phyloP scores from a whole-genome alignment of 768 basidiomycete genomes.

The Rhizopogon salebrosus region DNA sequence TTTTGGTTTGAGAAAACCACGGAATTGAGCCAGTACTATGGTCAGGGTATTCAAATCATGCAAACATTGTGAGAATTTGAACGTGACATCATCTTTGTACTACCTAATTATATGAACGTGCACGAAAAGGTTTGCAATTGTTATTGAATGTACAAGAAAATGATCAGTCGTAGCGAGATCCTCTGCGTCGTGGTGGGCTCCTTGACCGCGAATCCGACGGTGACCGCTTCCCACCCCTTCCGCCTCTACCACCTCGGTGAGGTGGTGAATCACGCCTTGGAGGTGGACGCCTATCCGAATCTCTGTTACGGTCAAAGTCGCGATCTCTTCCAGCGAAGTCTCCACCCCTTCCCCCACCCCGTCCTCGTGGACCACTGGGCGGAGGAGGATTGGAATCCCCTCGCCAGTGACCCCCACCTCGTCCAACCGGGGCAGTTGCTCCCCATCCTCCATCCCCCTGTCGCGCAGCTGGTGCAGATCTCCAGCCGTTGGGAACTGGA shows the following conservation, averaged over 20 bases:
- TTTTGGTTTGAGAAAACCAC: background rate
- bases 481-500: slow-evolving; percentile 32
- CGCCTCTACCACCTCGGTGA: slow-evolving; percentile 40
- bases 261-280: slow-evolving; percentile 43
- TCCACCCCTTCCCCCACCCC: slow-evolving; percentile 30
- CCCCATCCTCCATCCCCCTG: slow-evolving; percentile 39
- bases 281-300: slow-evolving; percentile 48
- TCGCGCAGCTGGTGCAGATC: slow-evolving; percentile 29
- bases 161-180: slow-evolving; percentile 27
- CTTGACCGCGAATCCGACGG: slow-evolving; percentile 34
- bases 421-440: slow-evolving; percentile 31
- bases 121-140: background rate
- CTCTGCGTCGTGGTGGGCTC: slow-evolving; percentile 36
- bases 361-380: slow-evolving; percentile 36
- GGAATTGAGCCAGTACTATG: too few species aligned
- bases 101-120: background rate
- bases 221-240: slow-evolving; percentile 36
- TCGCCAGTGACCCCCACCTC: slow-evolving; percentile 71
- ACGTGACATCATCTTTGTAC: background rate
- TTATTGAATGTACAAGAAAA: background rate
- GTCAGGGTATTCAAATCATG: background rate
- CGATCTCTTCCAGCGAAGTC: slow-evolving; percentile 31
- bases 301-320: slow-evolving; percentile 31
- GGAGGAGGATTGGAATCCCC: slow-evolving; percentile 56
- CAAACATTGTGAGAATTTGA: background rate